Evolutionary conservation across 805 yeast species (phyloP), one percentile per base, ranked within the genome.

Genomic region (Metschnikowia vanudenii): DNA sequence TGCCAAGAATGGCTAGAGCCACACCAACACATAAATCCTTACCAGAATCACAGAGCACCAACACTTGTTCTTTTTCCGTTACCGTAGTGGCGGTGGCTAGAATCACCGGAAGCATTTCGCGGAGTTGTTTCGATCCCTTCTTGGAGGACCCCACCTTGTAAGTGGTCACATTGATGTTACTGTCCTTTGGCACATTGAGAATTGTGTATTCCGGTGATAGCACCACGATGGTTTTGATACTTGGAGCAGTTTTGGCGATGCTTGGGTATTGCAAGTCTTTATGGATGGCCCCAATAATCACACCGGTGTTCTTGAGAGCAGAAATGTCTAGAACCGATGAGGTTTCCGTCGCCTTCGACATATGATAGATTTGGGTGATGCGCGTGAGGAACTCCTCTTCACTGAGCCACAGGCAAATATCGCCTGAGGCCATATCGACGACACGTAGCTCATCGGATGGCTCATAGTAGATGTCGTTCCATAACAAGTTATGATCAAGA

Each of bases 11-110:
- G 13, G 78, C 67, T 3, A 88, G 62, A 0, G 79, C 71, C 0
- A 85, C 74, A 0, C 86, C 88, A 2, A 80, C 74, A 1, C 90
- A 76, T 35, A 88, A 59, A 58, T 89, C 96, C 3, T 73, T 69
- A 0, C 88, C 91, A 0, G 78, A 65, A 19, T 81, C 84, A 56
- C 92, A 84, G 2, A 83, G 58, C 0, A 89, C 60, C 18, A 82
- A 47, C 1, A 75, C 40, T n/a, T 26, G 37, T 3, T 43, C 55
- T 4, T 39, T 17, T 24, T 1, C 49, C 43, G 1, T 38, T 45
- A 1, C 57, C 12, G 30, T 62, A 11, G 3, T 52, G 10, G 77
- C 50, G n/a, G 12, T 18, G 4, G 20, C 12, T n/a, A 52, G 6
- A 5, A 88, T 65, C 2, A 57, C 51, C 0, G 81, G 78, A 1